These are phyloP conservation scores for Glycyrrhiza uralensis DNA, from an alignment of 306 rosid species.

Conservation along the genomic window DNA sequence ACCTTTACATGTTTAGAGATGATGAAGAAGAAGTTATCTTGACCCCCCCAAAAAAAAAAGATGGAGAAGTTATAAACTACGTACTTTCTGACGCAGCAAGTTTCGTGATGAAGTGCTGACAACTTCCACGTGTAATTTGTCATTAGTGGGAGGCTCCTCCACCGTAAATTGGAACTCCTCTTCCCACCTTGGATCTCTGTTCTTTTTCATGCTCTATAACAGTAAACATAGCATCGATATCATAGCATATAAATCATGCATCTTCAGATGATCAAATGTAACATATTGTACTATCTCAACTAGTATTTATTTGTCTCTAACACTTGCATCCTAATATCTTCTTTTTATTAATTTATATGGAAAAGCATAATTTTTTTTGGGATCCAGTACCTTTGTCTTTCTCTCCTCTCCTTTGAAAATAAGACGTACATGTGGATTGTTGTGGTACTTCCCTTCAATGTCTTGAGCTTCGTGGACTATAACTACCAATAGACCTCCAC, in stretches of 20 bases:
- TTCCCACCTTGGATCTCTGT: conserved; percentile 91
- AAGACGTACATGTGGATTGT: conserved; percentile 71
- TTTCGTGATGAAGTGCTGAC: conserved; percentile 75
- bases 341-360: too few relatives aligned
- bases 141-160: conserved; percentile 76
- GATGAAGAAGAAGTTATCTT: too few relatives aligned
- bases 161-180: conserved; percentile 70
- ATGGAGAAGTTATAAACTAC: neutral
- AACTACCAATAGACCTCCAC: conserved; percentile 74
- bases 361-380: neutral
- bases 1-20: too few relatives aligned
- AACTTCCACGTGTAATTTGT: conserved; percentile 74
- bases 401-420: conserved; percentile 75
- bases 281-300: neutral
- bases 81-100: conserved; percentile 75
- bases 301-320: neutral
- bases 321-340: neutral
- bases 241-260: neutral
- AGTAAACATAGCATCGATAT: neutral
- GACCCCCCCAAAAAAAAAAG: too few relatives aligned
- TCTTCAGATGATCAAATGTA: neutral
- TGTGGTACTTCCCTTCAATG: conserved; percentile 82
- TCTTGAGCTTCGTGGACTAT: conserved; percentile 81
- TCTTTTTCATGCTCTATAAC: conserved; percentile 62
- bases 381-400: conserved; percentile 65